Evolutionary conservation across 2,329 filamentous ascomycete genomes (phyloP).

Genomic region (Claviceps monticola): DNA sequence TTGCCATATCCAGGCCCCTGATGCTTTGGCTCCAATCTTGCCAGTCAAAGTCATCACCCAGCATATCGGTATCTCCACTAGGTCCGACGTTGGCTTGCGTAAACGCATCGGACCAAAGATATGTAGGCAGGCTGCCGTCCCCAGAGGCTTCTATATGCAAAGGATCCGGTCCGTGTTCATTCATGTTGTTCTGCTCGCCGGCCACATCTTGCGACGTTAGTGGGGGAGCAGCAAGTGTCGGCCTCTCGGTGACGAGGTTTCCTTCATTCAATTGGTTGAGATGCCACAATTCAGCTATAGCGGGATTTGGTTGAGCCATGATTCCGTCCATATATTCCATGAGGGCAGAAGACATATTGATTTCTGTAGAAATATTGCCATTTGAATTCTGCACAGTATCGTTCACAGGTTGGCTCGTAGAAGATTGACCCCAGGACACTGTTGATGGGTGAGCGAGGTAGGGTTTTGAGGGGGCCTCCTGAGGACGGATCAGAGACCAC

Average conservation of each 20-base stretch:
- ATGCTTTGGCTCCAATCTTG: conserved; percentile 33
- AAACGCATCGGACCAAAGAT: conserved; percentile 27
- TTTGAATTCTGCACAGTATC: conserved; percentile 6
- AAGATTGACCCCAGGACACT: background rate
- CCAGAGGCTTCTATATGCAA: conserved; percentile 14
- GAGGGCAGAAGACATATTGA: conserved; percentile 15
- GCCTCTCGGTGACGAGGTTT: background rate
- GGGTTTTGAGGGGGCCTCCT: conserved; percentile 9
- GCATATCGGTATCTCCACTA: conserved; percentile 23
- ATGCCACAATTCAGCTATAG: conserved; percentile 21
- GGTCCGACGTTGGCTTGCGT: conserved; percentile 15
- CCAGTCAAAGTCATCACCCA: conserved; percentile 33
- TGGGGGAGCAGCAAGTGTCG: background rate
- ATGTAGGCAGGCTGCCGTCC: conserved; percentile 24
- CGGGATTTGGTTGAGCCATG: conserved; percentile 24
- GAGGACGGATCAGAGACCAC: conserved; percentile 32
- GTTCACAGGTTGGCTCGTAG: conserved; percentile 6
- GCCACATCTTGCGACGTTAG: background rate
- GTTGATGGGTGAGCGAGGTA: background rate
- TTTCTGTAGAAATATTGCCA: conserved; percentile 7
- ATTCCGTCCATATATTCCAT: conserved; percentile 24
- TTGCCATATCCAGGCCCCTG: conserved; percentile 23
- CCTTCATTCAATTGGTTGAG: conserved; percentile 1
- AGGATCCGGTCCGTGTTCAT: conserved; percentile 9
- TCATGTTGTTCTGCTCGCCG: conserved; percentile 6